Evolutionary conservation across 345 rosid species (phyloP).

Genomic region (Pistacia vera): DNA sequence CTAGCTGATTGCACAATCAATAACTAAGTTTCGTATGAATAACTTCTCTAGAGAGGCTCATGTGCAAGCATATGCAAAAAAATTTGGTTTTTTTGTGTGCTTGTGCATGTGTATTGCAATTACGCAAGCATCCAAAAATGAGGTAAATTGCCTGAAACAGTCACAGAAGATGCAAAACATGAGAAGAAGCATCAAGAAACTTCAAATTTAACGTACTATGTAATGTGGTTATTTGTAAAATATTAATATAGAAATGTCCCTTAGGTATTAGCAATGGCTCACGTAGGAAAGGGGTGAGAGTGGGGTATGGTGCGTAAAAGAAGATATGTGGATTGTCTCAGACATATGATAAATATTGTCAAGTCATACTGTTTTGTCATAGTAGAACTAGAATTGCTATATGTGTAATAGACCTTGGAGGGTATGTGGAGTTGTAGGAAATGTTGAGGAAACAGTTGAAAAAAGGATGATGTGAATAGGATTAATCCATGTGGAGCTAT

Average conservation of each 20-base stretch:
- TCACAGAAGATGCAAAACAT: neutral
- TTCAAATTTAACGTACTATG: neutral
- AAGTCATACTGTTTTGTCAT: neutral
- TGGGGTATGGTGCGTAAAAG: neutral
- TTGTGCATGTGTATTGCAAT: neutral
- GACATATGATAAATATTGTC: neutral
- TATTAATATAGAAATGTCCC: too few relatives aligned
- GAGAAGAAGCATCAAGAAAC: neutral
- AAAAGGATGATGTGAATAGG: neutral
- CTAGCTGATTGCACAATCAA: neutral
- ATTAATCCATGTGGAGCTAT: neutral
- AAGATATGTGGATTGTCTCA: neutral
- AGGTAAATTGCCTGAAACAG: neutral
- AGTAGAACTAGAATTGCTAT: neutral
- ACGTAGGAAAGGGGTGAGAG: neutral
- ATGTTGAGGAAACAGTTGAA: neutral
- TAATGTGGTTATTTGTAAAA: neutral
- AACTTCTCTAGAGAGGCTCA: neutral
- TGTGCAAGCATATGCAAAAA: neutral
- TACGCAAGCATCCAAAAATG: neutral
- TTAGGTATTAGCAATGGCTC: too few relatives aligned
- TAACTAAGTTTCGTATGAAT: neutral
- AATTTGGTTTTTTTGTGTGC: too few relatives aligned
- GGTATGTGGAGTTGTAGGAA: neutral
- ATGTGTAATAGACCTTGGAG: neutral